Base-by-base conservation (phyloP, 2,329 filamentous ascomycete species). In the Fusarium sp. region DNA sequence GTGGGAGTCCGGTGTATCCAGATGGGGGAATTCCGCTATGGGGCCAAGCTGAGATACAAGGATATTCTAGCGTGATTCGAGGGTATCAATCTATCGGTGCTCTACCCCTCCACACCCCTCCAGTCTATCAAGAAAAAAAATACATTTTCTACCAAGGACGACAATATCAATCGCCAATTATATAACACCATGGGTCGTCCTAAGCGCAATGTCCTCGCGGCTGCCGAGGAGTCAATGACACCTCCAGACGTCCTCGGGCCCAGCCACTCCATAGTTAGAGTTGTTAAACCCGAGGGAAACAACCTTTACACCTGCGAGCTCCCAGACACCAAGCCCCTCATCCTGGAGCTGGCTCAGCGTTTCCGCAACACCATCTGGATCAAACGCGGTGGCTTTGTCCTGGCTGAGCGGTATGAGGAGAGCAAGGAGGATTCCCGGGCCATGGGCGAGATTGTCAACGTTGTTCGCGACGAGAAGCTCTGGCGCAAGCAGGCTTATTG, bases 361-460 rank as follows among this genome's bases (percentile, higher is more conserved):
- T 98, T 98, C 81, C 93, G 96, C 70, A 96, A 94, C 73, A 96
- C 94, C 3, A 94, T 98, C 72, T 98, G 94, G 94, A 93, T 98
- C 81, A 95, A 93, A 83, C 91, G 94, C 20, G 93, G 95, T 33
- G 94, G 94, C 1, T 98, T 92, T 81, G 95, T 98, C 33, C 84
- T 98, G 12, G 88, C 98, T 16, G 93, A 98, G 74, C 78, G 86
- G 17, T 92, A 90, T 27, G 87, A 87, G 33, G 86, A 89, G 2
- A 86, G 92, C 40, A 90, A 91, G 31, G 90, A 91, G 60, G 92
- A 92, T 51, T 94, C 94, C 77, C 95, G 94, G 81, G 89, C 97
- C 14, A 88, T 90, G 61, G 96, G 96, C 16, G 94, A 98, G 82
- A 98, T 99, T 77, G 88, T 97, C 75, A 98, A 98, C 79, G 91